phyloP scores from a whole-genome alignment of 495 filamentous ascomycete species.

The Xylaria castorea region DNA sequence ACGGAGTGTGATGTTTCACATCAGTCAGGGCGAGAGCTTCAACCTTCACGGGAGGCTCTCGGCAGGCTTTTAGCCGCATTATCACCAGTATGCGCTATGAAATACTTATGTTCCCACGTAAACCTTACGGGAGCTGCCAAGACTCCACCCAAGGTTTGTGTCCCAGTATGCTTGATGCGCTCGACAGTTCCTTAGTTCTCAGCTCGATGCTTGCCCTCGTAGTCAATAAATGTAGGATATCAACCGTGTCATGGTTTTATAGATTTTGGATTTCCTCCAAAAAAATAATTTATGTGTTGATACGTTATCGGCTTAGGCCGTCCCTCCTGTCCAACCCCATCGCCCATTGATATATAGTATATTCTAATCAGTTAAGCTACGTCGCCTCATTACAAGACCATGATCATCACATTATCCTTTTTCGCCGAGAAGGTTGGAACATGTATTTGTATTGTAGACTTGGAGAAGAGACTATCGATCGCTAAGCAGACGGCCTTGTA shows the following conservation, averaged over 20 bases:
- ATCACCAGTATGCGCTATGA: not conserved
- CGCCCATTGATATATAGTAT: not conserved
- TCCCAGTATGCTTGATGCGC: not conserved
- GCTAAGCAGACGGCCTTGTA: not conserved
- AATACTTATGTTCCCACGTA: too few relatives aligned
- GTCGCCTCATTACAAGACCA: not conserved
- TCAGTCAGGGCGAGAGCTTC: conserved; percentile 9
- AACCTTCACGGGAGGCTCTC: not conserved
- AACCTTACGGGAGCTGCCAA: not conserved
- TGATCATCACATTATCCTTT: not conserved
- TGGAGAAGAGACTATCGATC: not conserved
- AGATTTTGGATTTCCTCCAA: too few relatives aligned
- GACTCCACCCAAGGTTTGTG: not conserved
- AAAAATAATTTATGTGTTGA: not conserved
- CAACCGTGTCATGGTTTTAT: not conserved
- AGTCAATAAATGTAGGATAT: not conserved
- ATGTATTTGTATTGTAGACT: not conserved
- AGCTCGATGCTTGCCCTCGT: not conserved
- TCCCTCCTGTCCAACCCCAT: not conserved
- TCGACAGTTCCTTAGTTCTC: not conserved
- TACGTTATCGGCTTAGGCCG: not conserved
- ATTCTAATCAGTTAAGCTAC: not conserved
- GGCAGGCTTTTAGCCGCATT: conserved; percentile 17
- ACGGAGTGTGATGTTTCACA: conserved; percentile 20
- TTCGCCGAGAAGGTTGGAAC: not conserved